Conservation (phyloP, 495 filamentous ascomycete genomes). For the Aspergillus kassunensis region DNA sequence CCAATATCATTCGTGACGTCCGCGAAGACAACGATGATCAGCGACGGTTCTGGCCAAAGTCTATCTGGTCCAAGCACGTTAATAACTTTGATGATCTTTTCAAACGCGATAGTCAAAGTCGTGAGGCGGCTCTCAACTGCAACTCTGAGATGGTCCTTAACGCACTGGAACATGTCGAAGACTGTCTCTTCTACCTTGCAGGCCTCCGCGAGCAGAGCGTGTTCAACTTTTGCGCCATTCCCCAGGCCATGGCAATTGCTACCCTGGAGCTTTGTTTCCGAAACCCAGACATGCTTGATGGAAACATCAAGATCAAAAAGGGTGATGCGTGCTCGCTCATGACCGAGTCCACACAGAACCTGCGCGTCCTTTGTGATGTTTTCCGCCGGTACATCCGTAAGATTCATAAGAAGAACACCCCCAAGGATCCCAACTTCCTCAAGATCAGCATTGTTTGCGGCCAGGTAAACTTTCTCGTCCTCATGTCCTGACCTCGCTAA, state of each 20-base stretch:
- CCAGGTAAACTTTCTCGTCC: slow-evolving; percentile 52
- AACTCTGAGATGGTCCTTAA: slow-evolving; percentile 93
- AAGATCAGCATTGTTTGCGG: slow-evolving; percentile 89
- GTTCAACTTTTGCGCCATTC: slow-evolving; percentile 99
- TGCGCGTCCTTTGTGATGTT: slow-evolving; percentile 69
- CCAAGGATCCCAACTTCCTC: slow-evolving; percentile 88
- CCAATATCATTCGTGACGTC: slow-evolving; percentile 95
- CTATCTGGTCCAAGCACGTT: slow-evolving; percentile 95
- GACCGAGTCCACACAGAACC: slow-evolving; percentile 86
- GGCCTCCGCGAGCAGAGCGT: slow-evolving; percentile 94
- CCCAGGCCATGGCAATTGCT: slow-evolving; percentile 97
- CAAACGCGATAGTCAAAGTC: slow-evolving; percentile 59
- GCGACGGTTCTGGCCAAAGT: slow-evolving; percentile 88
- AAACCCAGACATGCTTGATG: slow-evolving; percentile 82
- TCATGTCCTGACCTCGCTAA: slow-evolving; percentile 14
- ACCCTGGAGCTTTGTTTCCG: slow-evolving; percentile 87
- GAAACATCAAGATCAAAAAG: slow-evolving; percentile 94
- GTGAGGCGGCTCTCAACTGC: slow-evolving; percentile 77
- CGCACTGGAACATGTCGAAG: slow-evolving; percentile 79
- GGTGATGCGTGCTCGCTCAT: slow-evolving; percentile 89
- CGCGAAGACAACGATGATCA: slow-evolving; percentile 84
- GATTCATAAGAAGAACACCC: slow-evolving; percentile 93
- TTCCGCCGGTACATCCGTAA: slow-evolving; percentile 72
- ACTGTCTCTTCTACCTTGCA: slow-evolving; percentile 96
- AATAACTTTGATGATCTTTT: slow-evolving; percentile 86